Evolutionary conservation across 2,329 filamentous ascomycete species (phyloP), one percentile per base, ranked within the genome.

Genomic region (Xylariomycetidae sp.): DNA sequence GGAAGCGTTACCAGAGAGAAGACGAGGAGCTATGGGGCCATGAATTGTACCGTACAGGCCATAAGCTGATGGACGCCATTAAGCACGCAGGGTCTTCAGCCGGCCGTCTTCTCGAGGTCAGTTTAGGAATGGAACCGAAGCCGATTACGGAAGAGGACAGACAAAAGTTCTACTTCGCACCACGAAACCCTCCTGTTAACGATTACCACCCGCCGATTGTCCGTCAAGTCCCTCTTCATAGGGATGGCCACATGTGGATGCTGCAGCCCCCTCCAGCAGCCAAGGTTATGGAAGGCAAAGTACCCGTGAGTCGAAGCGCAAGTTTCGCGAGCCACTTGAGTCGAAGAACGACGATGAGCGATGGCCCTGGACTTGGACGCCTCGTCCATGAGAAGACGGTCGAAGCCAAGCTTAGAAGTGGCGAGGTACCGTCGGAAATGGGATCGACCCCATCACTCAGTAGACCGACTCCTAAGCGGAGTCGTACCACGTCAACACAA

Each of bases 211-310:
- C 87, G 5, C 87, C 88, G 3, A 82, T 94, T 32, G 85, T 92
- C 40, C 87, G 77, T 58, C 86, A 80, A 61, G 83, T 77, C 36
- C 84, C 81, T 11, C 72, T 70, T 23, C 80, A 76, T 54, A 78
- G 68, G 52, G 78, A 80, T 34, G 87, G 85, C 39, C 82, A 85
- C 34, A 74, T 73, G 52, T 96, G 89, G 89, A 95, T 96, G 88
- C 67, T 94, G 32, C 87, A 94, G 53, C 89, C 89, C 3, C 88
- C 88, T 2, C 89, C 89, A n/a, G 77, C 82, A 20, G 88, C 89
- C 36, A 88, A 83, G 57, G 72, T 95, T 39, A 96, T 96, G 89
- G 85, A 84, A 44, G 89, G 88, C 45, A 92, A 89, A 57, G 77
- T 85, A 22, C 77, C 78, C 18, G 80, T 83, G 14, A 77, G 72